Conservation (phyloP, 208 protist genomes). For the Crithidia sp. region DNA sequence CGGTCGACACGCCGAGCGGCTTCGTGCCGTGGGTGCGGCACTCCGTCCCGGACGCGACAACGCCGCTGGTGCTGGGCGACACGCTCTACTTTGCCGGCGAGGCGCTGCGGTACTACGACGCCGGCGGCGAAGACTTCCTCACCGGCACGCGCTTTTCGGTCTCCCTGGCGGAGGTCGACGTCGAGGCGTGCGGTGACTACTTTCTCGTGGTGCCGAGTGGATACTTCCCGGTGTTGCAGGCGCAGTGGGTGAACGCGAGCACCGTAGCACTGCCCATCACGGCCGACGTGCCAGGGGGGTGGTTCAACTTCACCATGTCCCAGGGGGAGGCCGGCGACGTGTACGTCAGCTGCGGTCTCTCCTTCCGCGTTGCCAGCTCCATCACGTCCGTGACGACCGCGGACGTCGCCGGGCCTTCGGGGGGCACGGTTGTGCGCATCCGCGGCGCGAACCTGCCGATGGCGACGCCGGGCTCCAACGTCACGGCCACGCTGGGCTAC, state of each 20-base stretch:
- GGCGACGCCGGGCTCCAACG: background rate
- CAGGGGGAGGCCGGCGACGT: conserved; percentile 35
- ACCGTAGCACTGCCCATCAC: conserved; percentile 36
- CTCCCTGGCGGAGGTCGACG: conserved; percentile 15
- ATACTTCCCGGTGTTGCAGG: conserved; percentile 12
- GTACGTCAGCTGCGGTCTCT: conserved; percentile 36
- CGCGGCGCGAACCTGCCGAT: conserved; percentile 46
- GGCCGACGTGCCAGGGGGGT: conserved; percentile 37
- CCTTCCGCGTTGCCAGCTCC: conserved; percentile 27
- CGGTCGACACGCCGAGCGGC: conserved; percentile 12
- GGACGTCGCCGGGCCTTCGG: conserved; percentile 30
- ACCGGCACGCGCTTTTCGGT: conserved; percentile 26
- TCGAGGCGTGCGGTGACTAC: background rate
- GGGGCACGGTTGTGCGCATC: conserved; percentile 33
- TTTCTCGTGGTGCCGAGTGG: conserved; percentile 13
- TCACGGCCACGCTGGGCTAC: conserved; percentile 19
- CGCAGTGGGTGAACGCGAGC: conserved; percentile 32
- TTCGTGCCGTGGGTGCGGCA: conserved; percentile 19
- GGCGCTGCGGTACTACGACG: conserved; percentile 34
- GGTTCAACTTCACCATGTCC: conserved; percentile 39
- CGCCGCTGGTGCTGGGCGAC: conserved; percentile 21
- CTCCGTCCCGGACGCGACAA: background rate
- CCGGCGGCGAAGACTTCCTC: background rate
- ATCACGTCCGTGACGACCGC: conserved; percentile 35
- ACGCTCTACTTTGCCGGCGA: conserved; percentile 28